Conservation (phyloP, 2,329 filamentous ascomycete genomes). For the Chaetomium olivaceum region DNA sequence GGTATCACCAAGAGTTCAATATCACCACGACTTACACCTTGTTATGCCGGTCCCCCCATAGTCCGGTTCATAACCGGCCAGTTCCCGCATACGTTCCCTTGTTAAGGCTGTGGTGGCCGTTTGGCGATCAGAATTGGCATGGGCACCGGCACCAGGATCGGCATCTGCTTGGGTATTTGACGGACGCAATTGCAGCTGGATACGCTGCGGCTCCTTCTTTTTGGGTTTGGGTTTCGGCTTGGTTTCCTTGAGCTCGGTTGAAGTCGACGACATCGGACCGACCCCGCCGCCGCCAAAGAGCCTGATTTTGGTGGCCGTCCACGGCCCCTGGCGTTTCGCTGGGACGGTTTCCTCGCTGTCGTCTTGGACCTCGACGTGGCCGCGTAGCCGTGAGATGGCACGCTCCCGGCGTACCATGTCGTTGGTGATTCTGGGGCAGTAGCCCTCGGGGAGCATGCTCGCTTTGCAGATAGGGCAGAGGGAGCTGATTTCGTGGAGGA, state of each 20-base stretch:
- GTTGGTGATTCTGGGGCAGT: conserved; percentile 74
- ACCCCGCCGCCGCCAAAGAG: conserved; percentile 22
- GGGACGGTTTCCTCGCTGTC: conserved; percentile 32
- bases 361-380: conserved; percentile 51
- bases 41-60: conserved; percentile 26
- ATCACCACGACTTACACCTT: conserved; percentile 27
- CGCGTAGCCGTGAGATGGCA: conserved; percentile 62
- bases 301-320: conserved; percentile 28
- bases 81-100: conserved; percentile 36
- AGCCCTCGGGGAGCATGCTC: conserved; percentile 70
- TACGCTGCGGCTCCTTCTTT: background rate
- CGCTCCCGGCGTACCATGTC: conserved; percentile 82
- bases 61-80: conserved; percentile 33
- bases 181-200: conserved; percentile 7
- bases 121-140: background rate
- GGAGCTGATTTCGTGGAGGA: conserved; percentile 75
- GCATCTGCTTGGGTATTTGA: background rate
- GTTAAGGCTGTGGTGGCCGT: conserved; percentile 20
- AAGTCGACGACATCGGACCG: conserved; percentile 18
- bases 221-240: conserved; percentile 7
- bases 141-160: background rate
- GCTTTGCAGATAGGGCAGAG: conserved; percentile 91
- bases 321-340: conserved; percentile 27
- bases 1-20: background rate
- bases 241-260: conserved; percentile 27